phyloP scores from a whole-genome alignment of 2,329 filamentous ascomycete genomes.

The Bipolaris oryzae region DNA sequence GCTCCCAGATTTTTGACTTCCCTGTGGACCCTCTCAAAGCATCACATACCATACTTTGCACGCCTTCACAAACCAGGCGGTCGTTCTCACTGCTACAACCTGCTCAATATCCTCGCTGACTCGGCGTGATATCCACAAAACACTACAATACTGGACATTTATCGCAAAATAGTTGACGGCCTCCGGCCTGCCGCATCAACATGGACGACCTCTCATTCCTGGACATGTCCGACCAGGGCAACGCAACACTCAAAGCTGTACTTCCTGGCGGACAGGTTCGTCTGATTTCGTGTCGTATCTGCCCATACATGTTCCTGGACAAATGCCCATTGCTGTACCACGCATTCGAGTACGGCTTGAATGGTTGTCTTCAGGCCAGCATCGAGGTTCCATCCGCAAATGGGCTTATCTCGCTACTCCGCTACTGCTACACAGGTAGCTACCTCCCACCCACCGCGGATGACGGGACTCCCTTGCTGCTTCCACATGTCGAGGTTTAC shows the following conservation, averaged over 20 bases:
- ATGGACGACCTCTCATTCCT: conserved; percentile 30
- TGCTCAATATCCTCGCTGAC: conserved; percentile 1
- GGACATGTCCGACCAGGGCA: conserved; percentile 16
- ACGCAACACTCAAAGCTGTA: conserved; percentile 42
- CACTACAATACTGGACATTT: not conserved
- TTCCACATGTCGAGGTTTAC: conserved; percentile 51
- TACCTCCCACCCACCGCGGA: conserved; percentile 41
- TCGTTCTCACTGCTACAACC: conserved; percentile 13
- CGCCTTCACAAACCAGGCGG: not conserved
- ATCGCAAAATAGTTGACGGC: not conserved
- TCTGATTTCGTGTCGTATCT: conserved; percentile 43
- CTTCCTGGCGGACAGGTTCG: conserved; percentile 39
- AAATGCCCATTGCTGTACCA: conserved; percentile 49
- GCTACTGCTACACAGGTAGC: conserved; percentile 51
- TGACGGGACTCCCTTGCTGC: conserved; percentile 36
- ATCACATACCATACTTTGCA: conserved; percentile 1
- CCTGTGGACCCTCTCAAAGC: not conserved
- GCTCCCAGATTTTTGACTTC: not conserved
- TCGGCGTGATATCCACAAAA: not conserved
- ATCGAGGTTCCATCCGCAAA: conserved; percentile 46
- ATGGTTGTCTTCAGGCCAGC: conserved; percentile 40
- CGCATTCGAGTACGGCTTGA: conserved; percentile 47
- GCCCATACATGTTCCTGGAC: conserved; percentile 39
- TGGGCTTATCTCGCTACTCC: conserved; percentile 48
- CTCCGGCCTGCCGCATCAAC: not conserved